Conservation (phyloP, 768 basidiomycete genomes). For the Rhodosporidiobolus sp. region DNA sequence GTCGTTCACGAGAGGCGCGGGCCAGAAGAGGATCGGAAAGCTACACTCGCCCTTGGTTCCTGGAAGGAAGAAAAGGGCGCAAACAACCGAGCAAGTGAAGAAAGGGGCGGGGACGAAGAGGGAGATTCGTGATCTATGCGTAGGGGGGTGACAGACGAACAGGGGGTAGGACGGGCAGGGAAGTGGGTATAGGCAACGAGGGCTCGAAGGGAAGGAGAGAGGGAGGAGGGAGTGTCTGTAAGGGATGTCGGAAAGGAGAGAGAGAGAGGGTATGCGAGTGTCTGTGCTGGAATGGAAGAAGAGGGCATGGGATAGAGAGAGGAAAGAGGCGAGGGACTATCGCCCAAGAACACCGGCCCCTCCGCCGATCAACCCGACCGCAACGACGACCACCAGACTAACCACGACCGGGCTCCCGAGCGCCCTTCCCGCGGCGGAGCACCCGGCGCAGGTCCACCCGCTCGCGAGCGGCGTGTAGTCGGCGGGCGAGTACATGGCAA, state of each 20-base stretch:
- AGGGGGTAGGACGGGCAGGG: background rate
- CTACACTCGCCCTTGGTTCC: no score
- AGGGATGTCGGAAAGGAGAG: no score
- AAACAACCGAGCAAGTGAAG: no score
- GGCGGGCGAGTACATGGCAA: conserved; percentile 67
- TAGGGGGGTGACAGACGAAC: no score
- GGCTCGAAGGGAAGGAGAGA: background rate
- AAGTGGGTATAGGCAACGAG: background rate
- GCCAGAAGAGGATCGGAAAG: no score
- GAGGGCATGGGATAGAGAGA: background rate
- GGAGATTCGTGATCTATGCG: no score
- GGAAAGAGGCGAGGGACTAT: background rate
- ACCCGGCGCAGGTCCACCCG: conserved; percentile 46
- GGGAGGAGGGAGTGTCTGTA: background rate
- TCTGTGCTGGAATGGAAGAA: background rate
- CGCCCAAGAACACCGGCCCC: conserved; percentile 37
- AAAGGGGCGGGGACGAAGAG: no score
- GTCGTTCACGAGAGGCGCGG: no score
- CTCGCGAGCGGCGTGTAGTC: conserved; percentile 19
- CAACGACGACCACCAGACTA: conserved; percentile 34
- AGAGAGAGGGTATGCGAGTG: background rate
- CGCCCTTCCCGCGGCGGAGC: conserved; percentile 20
- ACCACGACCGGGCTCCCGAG: conserved; percentile 26
- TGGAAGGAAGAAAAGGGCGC: no score
- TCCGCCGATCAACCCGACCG: conserved; percentile 32